Base-by-base conservation (phyloP, 2,329 filamentous ascomycete species). In the Fusarium xylarioides region DNA sequence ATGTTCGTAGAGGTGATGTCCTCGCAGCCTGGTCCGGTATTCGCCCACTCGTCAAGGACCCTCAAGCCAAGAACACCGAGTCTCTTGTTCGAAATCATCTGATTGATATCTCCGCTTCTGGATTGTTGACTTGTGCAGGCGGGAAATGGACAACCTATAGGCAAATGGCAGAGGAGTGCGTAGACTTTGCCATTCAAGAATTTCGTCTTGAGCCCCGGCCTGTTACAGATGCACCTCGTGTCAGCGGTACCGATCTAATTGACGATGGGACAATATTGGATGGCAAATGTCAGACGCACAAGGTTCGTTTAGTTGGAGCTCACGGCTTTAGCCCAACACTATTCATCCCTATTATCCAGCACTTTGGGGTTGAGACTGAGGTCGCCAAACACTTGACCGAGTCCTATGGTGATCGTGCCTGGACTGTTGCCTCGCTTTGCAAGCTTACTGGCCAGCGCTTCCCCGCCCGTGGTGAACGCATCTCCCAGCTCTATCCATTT, bases 81-180 rank as follows among this genome's bases (percentile, higher is more conserved):
- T 93, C 93, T 56, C 90, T 95, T 57, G 93, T 96, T 66, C 92
- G 93, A 74, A 95, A 92, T 82, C 93, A 96, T 79, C 87, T 97
- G 47, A 89, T 97, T 75, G 92, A 94, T 68, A 87, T 93, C 55
- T 95, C 93, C n/a, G 82, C 88, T 4, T 94, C 93, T 11, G 94
- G 94, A 16, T 87, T 97, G 26, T 84, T 97, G 74, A 97, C 94
- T 38, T 95, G 93, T 79, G 93, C 93, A 34, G 94, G 94, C 75
- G 94, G 94, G 53, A 97, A 97, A 83, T 97, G 94, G 94, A 97
- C 94, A 6, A 97, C 94, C 3, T 97, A 97, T 83, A 91, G 94
- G 63, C 93, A 97, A 82, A 97, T 97, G 94, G 93, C 94, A 28
- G 93, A 97, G 82, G 93, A 97, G 80, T 93, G 92, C 49, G 93